Base-by-base conservation (phyloP, 2,329 filamentous ascomycete genomes). In the Colletotrichum navitas region DNA sequence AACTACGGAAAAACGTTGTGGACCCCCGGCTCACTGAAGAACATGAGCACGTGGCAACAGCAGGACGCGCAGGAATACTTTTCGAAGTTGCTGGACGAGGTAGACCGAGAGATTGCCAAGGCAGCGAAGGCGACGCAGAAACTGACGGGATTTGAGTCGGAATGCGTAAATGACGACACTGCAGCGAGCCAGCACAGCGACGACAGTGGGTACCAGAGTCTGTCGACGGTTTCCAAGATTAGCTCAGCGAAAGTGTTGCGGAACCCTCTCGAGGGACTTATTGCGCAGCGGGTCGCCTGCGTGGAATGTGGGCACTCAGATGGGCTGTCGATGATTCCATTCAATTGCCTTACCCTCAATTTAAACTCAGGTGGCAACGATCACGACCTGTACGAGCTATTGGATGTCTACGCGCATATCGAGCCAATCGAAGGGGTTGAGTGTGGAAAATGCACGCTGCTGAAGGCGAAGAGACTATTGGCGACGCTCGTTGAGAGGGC, bases 61-160 rank as follows among this genome's bases (percentile, higher is more conserved):
- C 96, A 99, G 81, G 96, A 99, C 82, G 96, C 96, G 6, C 96
- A 98, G 79, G 96, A 99, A 80, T 99, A 98, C 80, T 98, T 93
- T 77, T 95, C 94, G 21, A 97, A 95, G 77, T 87, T 99, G 18
- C 81, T 98, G 59, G 94, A 95, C 75, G 91, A 95, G 76, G 85
- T 97, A 36, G 94, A 98, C 77, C 92, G 92, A 77, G 94, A 97
- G 78, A 85, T 94, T 51, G 83, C 85, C 26, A 87, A 86, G 74
- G 86, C 86, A 56, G 83, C 80, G 4, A 79, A 77, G 64, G 69
- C 75, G 1, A 71, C 77, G n/a, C 73, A 76, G 47, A 72, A 72
- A 6, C 77, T 81, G 24, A 76, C 79, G 7, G 84, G 85, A 1
- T 78, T 87, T 32, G 85, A 86, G 65, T 66, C 76, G 21, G 81